phyloP scores from a whole-genome alignment of 2,329 filamentous ascomycete species.

The Colletotrichum sp. region DNA sequence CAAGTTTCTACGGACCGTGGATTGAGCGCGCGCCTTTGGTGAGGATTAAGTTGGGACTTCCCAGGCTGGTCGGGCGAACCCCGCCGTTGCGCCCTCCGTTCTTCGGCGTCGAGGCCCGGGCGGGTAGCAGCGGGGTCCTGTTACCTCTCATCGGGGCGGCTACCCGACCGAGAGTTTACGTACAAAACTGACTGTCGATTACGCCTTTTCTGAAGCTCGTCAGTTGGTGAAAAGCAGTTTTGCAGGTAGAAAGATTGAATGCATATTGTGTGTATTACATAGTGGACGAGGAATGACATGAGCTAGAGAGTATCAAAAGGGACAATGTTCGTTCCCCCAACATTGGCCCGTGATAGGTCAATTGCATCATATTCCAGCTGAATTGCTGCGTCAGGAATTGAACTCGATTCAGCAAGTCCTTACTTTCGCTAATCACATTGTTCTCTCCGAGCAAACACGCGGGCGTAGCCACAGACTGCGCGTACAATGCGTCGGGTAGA shows the following conservation, averaged over 20 bases:
- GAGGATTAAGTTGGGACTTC: background rate
- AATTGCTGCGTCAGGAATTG: background rate
- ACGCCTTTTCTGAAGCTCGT: background rate
- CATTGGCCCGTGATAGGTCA: background rate
- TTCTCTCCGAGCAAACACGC: background rate
- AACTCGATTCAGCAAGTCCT: background rate
- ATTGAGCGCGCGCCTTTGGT: background rate
- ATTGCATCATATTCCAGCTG: background rate
- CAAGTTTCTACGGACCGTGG: background rate
- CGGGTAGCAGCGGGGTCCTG: conserved; percentile 5
- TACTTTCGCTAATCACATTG: background rate
- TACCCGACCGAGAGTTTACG: background rate
- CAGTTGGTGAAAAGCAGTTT: background rate
- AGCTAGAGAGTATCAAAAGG: background rate
- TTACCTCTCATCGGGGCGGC: background rate
- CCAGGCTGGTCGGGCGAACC: background rate
- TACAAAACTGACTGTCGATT: background rate
- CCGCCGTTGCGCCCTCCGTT: conserved; percentile 17
- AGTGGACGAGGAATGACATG: background rate
- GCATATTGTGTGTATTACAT: background rate
- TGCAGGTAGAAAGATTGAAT: background rate
- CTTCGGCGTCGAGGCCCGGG: conserved; percentile 15
- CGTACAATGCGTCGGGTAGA: background rate
- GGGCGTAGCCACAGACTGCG: background rate
- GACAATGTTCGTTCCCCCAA: background rate